These are phyloP conservation scores for Urtica urens DNA, from an alignment of 306 rosid species.

Conservation along the genomic window DNA sequence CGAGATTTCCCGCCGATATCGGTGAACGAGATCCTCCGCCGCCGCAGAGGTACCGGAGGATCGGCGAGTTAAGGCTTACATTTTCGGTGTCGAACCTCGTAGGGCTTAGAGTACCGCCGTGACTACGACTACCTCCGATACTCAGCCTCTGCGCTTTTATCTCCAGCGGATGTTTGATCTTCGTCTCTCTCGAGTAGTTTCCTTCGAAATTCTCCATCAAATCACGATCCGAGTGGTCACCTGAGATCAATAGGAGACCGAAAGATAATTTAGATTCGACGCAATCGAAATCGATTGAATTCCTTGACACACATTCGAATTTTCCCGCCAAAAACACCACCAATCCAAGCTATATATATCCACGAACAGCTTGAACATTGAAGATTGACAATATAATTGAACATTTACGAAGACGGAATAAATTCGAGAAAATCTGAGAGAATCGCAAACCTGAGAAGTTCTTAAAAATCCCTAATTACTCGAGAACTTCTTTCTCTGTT, in stretches of 20 bases:
- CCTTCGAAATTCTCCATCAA: constrained; percentile 6
- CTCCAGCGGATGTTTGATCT: constrained; percentile 6
- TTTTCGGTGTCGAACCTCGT: constrained; percentile 30
- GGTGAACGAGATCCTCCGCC: constrained; percentile 35
- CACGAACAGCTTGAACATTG: no score
- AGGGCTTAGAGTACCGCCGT: constrained; percentile 23
- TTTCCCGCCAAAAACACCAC: constrained; percentile 4
- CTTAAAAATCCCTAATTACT: no score
- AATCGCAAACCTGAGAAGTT: no score
- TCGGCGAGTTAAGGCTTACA: constrained; percentile 32
- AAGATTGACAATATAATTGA: no score
- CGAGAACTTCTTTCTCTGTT: no score
- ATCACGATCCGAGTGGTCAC: background rate
- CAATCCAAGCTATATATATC: no score
- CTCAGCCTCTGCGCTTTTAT: constrained; percentile 17
- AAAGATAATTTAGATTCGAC: background rate
- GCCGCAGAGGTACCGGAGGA: constrained; percentile 26
- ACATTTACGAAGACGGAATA: no score
- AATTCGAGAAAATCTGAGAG: no score
- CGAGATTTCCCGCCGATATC: background rate
- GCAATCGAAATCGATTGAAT: background rate
- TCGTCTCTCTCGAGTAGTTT: background rate
- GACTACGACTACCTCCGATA: constrained; percentile 24
- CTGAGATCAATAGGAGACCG: background rate
- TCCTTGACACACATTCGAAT: background rate